Evolutionary conservation across 2,329 filamentous ascomycete genomes (phyloP).

Genomic region (Aspergillus costaricaensis): DNA sequence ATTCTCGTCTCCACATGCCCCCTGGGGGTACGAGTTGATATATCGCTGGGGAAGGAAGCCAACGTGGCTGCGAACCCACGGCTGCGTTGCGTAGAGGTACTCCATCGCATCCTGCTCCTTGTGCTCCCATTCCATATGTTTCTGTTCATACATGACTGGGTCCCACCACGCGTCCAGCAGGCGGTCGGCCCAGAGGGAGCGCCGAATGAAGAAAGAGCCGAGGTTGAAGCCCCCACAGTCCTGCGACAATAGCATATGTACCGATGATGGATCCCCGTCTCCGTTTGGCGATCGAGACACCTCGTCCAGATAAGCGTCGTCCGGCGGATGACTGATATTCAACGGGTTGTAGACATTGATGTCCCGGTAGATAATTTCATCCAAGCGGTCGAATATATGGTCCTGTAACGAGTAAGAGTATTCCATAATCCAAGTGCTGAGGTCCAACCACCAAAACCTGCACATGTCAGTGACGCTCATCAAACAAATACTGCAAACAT

Average conservation of each 20-base stretch:
- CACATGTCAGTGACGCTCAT: constrained; percentile 40
- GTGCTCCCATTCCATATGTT: constrained; percentile 98
- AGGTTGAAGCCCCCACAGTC: constrained; percentile 97
- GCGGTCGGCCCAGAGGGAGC: constrained; percentile 85
- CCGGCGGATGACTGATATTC: constrained; percentile 84
- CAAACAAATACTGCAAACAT: constrained; percentile 37
- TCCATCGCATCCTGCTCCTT: constrained; percentile 97
- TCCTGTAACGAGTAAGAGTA: constrained; percentile 83
- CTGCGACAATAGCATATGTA: constrained; percentile 87
- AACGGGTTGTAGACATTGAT: constrained; percentile 96
- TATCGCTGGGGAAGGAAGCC: constrained; percentile 88
- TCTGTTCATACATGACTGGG: constrained; percentile 94
- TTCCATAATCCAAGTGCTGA: constrained; percentile 98
- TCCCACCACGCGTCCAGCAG: constrained; percentile 98
- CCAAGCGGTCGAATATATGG: constrained; percentile 83
- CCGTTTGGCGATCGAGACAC: constrained; percentile 71
- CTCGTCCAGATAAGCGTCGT: constrained; percentile 72
- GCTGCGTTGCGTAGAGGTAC: constrained; percentile 85
- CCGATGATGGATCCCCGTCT: constrained; percentile 73
- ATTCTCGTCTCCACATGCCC: constrained; percentile 68
- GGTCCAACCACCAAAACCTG: constrained; percentile 97
- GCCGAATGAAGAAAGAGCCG: constrained; percentile 87
- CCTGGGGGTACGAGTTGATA: constrained; percentile 91
- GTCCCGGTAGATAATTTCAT: constrained; percentile 79
- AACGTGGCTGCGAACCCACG: constrained; percentile 86